Conservation (phyloP, 371 early-diverging fungal species). For the Circinella umbellata region DNA sequence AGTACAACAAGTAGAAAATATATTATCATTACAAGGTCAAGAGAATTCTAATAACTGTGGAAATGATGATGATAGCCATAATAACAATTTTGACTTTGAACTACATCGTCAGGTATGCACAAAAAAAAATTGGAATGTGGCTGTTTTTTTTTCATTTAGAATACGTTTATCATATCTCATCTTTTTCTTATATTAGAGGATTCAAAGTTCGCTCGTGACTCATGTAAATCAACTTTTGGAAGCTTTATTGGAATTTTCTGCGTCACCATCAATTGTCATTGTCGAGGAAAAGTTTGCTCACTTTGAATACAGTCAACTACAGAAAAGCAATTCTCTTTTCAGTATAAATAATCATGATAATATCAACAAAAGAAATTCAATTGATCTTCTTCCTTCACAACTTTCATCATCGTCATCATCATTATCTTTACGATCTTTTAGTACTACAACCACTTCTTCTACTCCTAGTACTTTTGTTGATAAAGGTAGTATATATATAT, state of each 20-base stretch:
- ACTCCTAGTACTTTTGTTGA: background rate
- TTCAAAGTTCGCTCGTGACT: slow-evolving; percentile 14
- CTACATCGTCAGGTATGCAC: background rate
- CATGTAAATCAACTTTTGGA: slow-evolving; percentile 24
- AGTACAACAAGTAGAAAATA: background rate
- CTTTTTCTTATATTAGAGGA: background rate
- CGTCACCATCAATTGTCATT: slow-evolving; percentile 11
- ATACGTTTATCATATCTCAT: no score
- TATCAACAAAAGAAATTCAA: background rate
- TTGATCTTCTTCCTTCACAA: background rate
- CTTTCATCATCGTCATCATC: background rate
- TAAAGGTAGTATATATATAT: background rate
- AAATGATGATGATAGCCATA: background rate
- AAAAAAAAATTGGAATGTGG: background rate
- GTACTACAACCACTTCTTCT: background rate
- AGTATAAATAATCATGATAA: background rate
- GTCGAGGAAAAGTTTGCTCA: slow-evolving; percentile 15
- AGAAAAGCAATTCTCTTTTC: background rate
- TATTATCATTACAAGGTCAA: background rate
- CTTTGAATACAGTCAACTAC: background rate
- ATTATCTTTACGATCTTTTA: background rate
- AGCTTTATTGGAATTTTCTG: slow-evolving; percentile 20
- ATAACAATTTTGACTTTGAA: background rate
- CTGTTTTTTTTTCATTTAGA: background rate
- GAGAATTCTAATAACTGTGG: background rate